phyloP scores from a whole-genome alignment of 345 rosid species.

The Eucalyptus melliodora region DNA sequence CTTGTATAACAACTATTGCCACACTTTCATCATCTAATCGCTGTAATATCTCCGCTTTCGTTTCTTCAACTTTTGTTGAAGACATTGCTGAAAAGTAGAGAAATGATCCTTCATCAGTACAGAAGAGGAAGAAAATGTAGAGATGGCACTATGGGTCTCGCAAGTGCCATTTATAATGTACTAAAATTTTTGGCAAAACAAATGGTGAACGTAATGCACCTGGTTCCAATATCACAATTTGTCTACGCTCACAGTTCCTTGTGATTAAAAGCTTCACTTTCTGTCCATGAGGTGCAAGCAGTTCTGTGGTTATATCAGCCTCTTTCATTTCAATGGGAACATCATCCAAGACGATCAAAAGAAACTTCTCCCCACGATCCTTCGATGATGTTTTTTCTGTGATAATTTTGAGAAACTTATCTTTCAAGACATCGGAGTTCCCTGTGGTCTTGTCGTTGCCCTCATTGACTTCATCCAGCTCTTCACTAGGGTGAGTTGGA shows the following conservation, averaged over 20 bases:
- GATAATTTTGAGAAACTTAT: conserved; percentile 3
- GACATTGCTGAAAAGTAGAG: neutral
- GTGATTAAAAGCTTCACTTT: conserved; percentile 7
- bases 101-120: neutral
- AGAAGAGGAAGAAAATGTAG: no score
- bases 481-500: conserved; percentile 7
- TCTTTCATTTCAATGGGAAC: conserved; percentile 1
- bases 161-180: neutral
- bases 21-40: neutral
- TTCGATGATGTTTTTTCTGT: neutral
- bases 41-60: neutral
- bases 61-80: neutral
- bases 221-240: neutral
- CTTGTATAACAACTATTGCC: conserved; percentile 4
- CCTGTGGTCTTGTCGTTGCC: neutral
- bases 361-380: neutral
- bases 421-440: neutral
- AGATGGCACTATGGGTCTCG: neutral
- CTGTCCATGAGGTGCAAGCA: neutral
- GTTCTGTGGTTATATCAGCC: neutral
- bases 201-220: neutral
- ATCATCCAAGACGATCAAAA: conserved; percentile 35
- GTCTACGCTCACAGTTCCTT: neutral
- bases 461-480: neutral
- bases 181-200: neutral